Conservation (phyloP, 176 grass and related monocot genomes). For the Avena sativa region DNA sequence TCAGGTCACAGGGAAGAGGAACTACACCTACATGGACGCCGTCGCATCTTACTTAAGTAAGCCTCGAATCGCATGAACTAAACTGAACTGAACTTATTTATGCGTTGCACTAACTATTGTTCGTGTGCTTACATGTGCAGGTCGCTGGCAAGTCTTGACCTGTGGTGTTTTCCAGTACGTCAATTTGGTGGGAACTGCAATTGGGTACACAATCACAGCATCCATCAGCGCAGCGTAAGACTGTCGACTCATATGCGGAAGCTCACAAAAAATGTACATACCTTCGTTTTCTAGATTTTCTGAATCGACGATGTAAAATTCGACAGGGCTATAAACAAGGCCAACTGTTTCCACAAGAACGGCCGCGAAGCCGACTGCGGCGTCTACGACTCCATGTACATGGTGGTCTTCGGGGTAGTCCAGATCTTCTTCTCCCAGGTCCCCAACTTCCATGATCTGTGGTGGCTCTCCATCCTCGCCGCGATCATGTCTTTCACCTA, state of each 20-base stretch:
- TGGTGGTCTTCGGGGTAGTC: slow-evolving; percentile 72
- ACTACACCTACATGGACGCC: slow-evolving; percentile 84
- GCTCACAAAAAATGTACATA: not conserved
- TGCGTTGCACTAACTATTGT: not conserved
- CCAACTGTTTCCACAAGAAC: slow-evolving; percentile 76
- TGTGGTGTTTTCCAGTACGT: slow-evolving; percentile 86
- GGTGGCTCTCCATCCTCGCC: slow-evolving; percentile 75
- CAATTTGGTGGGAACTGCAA: slow-evolving; percentile 72
- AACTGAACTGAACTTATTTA: too few species aligned
- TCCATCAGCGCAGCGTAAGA: slow-evolving; percentile 83
- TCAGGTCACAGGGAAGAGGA: slow-evolving; percentile 62
- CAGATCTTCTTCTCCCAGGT: slow-evolving; percentile 89
- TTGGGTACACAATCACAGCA: slow-evolving; percentile 91
- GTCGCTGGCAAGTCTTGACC: slow-evolving; percentile 63
- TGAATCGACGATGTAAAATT: not conserved
- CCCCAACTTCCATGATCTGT: slow-evolving; percentile 75
- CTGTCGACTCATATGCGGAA: not conserved
- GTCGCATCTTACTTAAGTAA: slow-evolving; percentile 77
- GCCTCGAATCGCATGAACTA: not conserved
- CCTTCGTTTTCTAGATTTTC: not conserved
- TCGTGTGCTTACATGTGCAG: slow-evolving; percentile 43
- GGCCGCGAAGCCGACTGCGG: slow-evolving; percentile 64
- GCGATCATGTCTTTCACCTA: slow-evolving; percentile 89
- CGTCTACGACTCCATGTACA: slow-evolving; percentile 69
- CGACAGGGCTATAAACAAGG: slow-evolving; percentile 73